Conservation (phyloP, 2,329 filamentous ascomycete genomes). For the Ceratocystis colombiana region DNA sequence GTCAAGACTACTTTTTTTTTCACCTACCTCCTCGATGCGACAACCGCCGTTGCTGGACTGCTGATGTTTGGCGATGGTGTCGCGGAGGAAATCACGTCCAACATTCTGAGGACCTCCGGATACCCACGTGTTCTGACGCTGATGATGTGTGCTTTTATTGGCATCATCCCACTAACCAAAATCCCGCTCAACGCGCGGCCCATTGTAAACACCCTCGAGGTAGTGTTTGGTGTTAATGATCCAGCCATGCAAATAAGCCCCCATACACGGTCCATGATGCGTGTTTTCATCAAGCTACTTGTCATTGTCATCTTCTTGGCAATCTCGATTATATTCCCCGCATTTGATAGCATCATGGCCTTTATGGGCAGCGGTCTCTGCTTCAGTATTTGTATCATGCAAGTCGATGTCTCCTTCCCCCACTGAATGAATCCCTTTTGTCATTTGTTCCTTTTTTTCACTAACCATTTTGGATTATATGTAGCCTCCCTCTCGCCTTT, state of each 20-base stretch:
- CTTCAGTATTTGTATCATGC: slow-evolving; percentile 86
- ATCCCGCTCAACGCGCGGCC: slow-evolving; percentile 84
- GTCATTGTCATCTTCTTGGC: slow-evolving; percentile 62
- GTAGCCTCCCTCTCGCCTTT: slow-evolving; percentile 65
- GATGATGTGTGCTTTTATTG: slow-evolving; percentile 74
- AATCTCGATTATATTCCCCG: slow-evolving; percentile 60
- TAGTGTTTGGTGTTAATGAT: slow-evolving; percentile 60
- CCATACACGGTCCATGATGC: slow-evolving; percentile 32
- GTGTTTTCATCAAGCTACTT: slow-evolving; percentile 50
- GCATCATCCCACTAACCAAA: slow-evolving; percentile 90
- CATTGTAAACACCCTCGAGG: slow-evolving; percentile 75
- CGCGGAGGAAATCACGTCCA: slow-evolving; percentile 79
- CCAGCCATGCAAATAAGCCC: slow-evolving; percentile 36
- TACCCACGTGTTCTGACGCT: slow-evolving; percentile 68
- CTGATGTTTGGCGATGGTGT: slow-evolving; percentile 94
- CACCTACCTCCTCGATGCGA: slow-evolving; percentile 72
- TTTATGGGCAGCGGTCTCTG: slow-evolving; percentile 83
- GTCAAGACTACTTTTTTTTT: slow-evolving; percentile 76
- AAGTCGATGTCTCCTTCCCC: slow-evolving; percentile 29
- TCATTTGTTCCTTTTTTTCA: neutral
- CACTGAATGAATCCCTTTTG: neutral
- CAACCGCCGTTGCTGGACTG: slow-evolving; percentile 72
- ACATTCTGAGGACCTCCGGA: slow-evolving; percentile 63
- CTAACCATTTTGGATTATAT: neutral
- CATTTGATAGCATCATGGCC: slow-evolving; percentile 83